These are phyloP conservation scores for Amanita fuliginea DNA, from an alignment of 768 basidiomycete genomes.

Conservation along the genomic window DNA sequence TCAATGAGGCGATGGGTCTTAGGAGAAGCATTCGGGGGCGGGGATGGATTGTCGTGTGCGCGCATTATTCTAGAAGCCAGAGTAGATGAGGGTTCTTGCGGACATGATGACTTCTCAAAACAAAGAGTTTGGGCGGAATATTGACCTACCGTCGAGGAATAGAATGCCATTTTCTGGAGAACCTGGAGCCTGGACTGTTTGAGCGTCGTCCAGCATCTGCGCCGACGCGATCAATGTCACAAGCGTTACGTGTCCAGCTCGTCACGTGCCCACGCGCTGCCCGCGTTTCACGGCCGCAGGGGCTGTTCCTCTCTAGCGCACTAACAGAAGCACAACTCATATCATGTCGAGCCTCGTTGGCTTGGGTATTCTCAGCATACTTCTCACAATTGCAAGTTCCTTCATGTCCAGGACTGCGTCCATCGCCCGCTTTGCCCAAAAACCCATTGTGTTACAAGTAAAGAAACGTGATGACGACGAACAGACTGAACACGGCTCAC, in stretches of 20 bases:
- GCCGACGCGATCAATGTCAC: neutral
- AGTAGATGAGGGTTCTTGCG: slow-evolving; percentile 52
- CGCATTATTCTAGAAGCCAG: slow-evolving; percentile 56
- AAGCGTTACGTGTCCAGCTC: too few species aligned
- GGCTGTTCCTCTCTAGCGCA: too few species aligned
- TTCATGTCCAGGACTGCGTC: slow-evolving; percentile 14
- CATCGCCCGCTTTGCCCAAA: slow-evolving; percentile 27
- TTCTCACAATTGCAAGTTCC: slow-evolving; percentile 19
- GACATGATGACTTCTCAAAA: slow-evolving; percentile 5
- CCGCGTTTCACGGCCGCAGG: too few species aligned
- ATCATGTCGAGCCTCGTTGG: slow-evolving; percentile 17
- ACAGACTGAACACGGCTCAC: slow-evolving; percentile 25
- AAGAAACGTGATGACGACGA: slow-evolving; percentile 19
- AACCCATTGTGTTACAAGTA: slow-evolving; percentile 25
- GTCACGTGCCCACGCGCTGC: too few species aligned
- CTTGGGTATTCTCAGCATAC: slow-evolving; percentile 23
- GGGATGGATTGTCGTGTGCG: slow-evolving; percentile 59
- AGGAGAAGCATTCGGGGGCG: slow-evolving; percentile 3
- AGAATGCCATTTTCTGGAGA: slow-evolving; percentile 38
- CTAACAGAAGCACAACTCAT: too few species aligned
- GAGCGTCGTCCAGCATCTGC: neutral
- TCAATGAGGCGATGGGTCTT: slow-evolving; percentile 10
- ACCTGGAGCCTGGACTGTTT: slow-evolving; percentile 12
- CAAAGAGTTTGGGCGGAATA: slow-evolving; percentile 1
- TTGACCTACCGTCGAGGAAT: slow-evolving; percentile 33